phyloP scores from a whole-genome alignment of 257 asterid genomes.

The Nicotiana obtusifolia region DNA sequence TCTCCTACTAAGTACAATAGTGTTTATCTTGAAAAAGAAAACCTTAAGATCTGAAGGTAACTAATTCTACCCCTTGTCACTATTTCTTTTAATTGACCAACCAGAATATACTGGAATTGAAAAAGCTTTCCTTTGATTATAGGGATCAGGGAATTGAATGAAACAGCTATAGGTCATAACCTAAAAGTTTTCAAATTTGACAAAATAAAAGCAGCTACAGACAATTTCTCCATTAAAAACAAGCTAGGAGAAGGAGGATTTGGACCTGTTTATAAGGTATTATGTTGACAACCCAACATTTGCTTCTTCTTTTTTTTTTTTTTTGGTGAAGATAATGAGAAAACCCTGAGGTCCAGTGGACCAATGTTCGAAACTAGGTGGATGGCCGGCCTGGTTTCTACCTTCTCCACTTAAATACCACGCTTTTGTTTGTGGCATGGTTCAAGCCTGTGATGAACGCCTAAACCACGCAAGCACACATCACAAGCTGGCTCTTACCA shows the following conservation, averaged over 20 bases:
- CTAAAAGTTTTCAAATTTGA: slow-evolving; percentile 20
- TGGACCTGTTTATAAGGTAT: slow-evolving; percentile 42
- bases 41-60: slow-evolving; percentile 16
- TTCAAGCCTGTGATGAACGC: no score
- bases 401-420: no score
- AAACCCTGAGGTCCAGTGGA: no score
- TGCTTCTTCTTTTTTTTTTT: not conserved
- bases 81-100: not conserved
- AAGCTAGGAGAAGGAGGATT: slow-evolving; percentile 36
- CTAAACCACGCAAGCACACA: no score
- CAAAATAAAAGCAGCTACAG: slow-evolving; percentile 23
- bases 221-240: slow-evolving; percentile 21
- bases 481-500: no score
- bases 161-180: not conserved
- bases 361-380: no score
- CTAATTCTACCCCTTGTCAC: not conserved
- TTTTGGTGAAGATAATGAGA: no score
- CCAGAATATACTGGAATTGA: not conserved
- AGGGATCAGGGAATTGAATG: slow-evolving; percentile 4
- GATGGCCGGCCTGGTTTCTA: no score
- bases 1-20: slow-evolving; percentile 17
- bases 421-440: no score
- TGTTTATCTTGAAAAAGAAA: slow-evolving; percentile 17
- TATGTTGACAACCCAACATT: not conserved
- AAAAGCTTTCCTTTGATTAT: not conserved